Evolutionary conservation across 2,329 filamentous ascomycete genomes (phyloP).

Genomic region (Parafenestella ontariensis): DNA sequence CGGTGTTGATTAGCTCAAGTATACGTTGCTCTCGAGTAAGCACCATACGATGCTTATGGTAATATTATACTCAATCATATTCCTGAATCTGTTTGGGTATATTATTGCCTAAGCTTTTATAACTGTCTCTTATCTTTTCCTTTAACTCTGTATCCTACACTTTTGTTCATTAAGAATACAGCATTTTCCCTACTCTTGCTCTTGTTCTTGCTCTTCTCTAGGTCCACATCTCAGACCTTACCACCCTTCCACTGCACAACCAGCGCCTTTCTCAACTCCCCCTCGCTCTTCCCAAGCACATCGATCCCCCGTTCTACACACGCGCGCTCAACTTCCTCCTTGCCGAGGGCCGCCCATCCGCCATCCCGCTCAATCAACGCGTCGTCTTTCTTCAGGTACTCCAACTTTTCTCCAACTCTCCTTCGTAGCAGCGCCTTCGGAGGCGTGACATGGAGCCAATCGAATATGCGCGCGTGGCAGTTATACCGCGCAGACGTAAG

Average conservation of each 20-base stretch:
- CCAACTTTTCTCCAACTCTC: conserved; percentile 62
- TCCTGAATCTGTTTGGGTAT: no score
- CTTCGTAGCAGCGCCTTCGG: conserved; percentile 60
- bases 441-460: conserved; percentile 52
- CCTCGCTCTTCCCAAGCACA: conserved; percentile 37
- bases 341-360: conserved; percentile 64
- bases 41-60: no score
- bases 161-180: no score
- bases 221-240: neutral
- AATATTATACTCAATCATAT: no score
- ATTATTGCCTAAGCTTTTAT: no score
- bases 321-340: conserved; percentile 72
- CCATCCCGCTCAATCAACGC: conserved; percentile 69
- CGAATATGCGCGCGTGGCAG: conserved; percentile 41
- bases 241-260: conserved; percentile 2
- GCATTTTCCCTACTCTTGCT: no score
- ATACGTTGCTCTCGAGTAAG: no score
- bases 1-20: no score
- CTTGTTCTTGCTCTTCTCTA: neutral
- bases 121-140: no score
- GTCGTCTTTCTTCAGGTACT: conserved; percentile 76
- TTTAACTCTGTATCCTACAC: no score
- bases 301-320: conserved; percentile 63
- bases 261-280: conserved; percentile 34
- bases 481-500: conserved; percentile 28